Base-by-base conservation (phyloP, 441 rosid species). In the Euphorbia corollata region DNA sequence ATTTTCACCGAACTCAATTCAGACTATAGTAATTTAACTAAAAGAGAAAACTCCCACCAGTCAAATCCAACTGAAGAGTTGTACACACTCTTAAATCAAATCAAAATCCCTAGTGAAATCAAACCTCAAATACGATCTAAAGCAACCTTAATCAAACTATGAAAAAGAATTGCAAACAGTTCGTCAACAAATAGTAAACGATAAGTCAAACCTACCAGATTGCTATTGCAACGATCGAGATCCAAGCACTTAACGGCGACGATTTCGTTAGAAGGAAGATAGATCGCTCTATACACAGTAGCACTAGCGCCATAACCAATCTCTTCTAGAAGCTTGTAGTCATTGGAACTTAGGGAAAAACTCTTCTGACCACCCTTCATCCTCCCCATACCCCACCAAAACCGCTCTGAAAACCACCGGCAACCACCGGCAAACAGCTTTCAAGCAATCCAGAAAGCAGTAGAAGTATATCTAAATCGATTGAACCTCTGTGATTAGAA, bases 161-260 rank as follows among this genome's bases (percentile, higher is more conserved):
- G 50, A 59, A 4, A 48, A 8, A 4, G 36, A 55, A 66, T 39
- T 41, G 30, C 47, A 61, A 67, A 32, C 57, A 74, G 38, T 56
- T 56, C 13, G 19, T 12, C 12, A 71, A 62, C 36, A 54, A 19
- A 23, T 5, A 18, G 57, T 32, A 47, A 61, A 45, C 0, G 6
- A 22, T 8, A 10, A 41, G 34, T 58, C 58, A 41, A 45, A 77
- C 88, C 34, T 41, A 95, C 99, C 90, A 95, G 90, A 75, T 92
- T 92, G 76, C 87, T 87, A 60, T 86, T 88, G 82, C 98, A 95
- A 24, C 99, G 98, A 85, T 92, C 97, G 83, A 95, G 99, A 90
- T 95, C 99, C 87, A 95, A 85, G 71, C 96, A 86, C 77, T 95
- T 95, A 69, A 95, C 83, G 13, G 99, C 98, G 57, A 95, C 83